Conservation (phyloP, 805 yeast species). For the Ogataea polymorpha region DNA sequence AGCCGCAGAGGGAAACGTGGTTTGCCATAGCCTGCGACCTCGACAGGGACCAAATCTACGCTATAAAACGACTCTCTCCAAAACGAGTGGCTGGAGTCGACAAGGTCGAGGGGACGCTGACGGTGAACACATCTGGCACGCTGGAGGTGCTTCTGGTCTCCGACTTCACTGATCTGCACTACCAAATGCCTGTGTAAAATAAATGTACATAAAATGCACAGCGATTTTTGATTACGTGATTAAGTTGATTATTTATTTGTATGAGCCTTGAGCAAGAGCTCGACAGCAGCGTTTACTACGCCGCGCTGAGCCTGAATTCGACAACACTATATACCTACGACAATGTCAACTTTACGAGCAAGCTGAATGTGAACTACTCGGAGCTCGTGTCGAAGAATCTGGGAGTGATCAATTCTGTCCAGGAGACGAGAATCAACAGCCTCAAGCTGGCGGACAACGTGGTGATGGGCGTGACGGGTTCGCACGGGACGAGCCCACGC, state of each 20-base stretch:
- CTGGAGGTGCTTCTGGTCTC: constrained; percentile 52
- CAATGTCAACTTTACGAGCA: constrained; percentile 40
- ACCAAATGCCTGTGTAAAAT: constrained; percentile 9
- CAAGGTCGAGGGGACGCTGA: constrained; percentile 22
- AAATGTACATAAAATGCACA: not conserved
- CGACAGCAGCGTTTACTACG: constrained; percentile 23
- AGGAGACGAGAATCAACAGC: constrained; percentile 32
- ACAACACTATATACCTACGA: constrained; percentile 60
- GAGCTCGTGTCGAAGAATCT: constrained; percentile 54
- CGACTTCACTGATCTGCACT: constrained; percentile 60
- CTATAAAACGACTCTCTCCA: constrained; percentile 78
- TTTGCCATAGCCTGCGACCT: constrained; percentile 61
- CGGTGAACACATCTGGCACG: constrained; percentile 14
- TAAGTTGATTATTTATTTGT: not conserved
- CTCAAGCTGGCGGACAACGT: constrained; percentile 21
- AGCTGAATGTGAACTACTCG: constrained; percentile 46
- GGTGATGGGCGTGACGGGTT: constrained; percentile 17
- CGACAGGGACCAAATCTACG: constrained; percentile 49
- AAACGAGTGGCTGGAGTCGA: constrained; percentile 34
- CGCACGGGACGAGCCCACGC: constrained; percentile 35
- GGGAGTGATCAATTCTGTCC: constrained; percentile 49
- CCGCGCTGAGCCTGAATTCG: constrained; percentile 42
- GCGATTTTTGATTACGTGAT: not conserved
- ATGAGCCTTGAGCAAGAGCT: constrained; percentile 9
- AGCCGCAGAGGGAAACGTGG: constrained; percentile 93